Evolutionary conservation across 2,329 filamentous ascomycete genomes (phyloP).

Genomic region (Fusarium paranaense): DNA sequence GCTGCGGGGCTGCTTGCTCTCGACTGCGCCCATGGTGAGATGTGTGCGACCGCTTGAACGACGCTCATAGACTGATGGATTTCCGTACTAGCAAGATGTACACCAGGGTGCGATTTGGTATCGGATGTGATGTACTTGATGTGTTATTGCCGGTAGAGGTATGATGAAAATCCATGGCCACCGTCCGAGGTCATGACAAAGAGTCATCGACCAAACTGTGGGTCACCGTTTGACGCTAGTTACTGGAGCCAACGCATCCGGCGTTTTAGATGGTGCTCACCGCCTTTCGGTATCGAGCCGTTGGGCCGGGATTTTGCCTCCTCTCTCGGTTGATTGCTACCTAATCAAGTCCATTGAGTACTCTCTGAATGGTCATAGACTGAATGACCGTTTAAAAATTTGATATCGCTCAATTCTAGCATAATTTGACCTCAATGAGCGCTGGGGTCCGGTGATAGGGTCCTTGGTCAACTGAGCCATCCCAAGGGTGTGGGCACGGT

Average conservation of each 20-base stretch:
- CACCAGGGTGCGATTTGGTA: conserved; percentile 1
- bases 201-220: conserved; percentile 18
- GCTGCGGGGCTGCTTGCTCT: conserved; percentile 19
- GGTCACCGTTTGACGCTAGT: neutral
- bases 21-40: conserved; percentile 29
- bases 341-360: neutral
- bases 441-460: too few relatives aligned
- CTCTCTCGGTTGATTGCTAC: neutral
- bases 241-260: conserved; percentile 1
- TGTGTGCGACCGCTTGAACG: conserved; percentile 12
- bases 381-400: too few relatives aligned
- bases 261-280: neutral
- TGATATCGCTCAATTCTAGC: too few relatives aligned
- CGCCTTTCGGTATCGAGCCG: neutral
- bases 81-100: neutral
- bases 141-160: conserved; percentile 16
- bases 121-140: conserved; percentile 9
- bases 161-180: conserved; percentile 26
- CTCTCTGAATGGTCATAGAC: too few relatives aligned
- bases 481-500: too few relatives aligned
- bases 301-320: neutral
- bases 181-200: conserved; percentile 28
- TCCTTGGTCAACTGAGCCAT: too few relatives aligned
- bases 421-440: too few relatives aligned
- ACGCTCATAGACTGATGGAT: conserved; percentile 8